Conservation (phyloP, 306 rosid species). For the Medicago ruthenica region DNA sequence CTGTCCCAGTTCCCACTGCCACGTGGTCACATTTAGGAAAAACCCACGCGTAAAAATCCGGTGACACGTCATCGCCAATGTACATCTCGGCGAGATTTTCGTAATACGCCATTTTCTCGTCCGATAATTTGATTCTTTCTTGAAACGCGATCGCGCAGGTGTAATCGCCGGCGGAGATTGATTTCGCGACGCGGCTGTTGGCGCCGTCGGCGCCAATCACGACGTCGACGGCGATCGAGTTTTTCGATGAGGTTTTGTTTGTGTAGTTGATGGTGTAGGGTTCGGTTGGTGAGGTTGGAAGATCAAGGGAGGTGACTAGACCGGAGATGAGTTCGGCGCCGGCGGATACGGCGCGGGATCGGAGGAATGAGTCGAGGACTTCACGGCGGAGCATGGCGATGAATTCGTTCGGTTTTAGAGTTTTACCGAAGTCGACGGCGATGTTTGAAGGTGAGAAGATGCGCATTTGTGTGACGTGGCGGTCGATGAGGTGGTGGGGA, state of each 20-base stretch:
- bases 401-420: slow-evolving; percentile 74
- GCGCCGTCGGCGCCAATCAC: slow-evolving; percentile 92
- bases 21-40: slow-evolving; percentile 95
- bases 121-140: slow-evolving; percentile 75
- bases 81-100: slow-evolving; percentile 86
- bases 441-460: slow-evolving; percentile 91
- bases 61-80: slow-evolving; percentile 83
- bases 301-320: slow-evolving; percentile 65
- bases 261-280: slow-evolving; percentile 75
- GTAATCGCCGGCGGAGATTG: slow-evolving; percentile 79
- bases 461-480: slow-evolving; percentile 74
- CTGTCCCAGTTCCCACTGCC: slow-evolving; percentile 96
- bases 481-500: slow-evolving; percentile 77
- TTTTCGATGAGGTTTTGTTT: slow-evolving; percentile 38
- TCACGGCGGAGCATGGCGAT: slow-evolving; percentile 96
- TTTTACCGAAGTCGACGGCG: slow-evolving; percentile 85
- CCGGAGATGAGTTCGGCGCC: slow-evolving; percentile 70
- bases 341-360: slow-evolving; percentile 69
- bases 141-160: slow-evolving; percentile 86
- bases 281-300: slow-evolving; percentile 51
- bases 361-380: slow-evolving; percentile 84
- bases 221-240: slow-evolving; percentile 69
- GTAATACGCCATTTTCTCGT: slow-evolving; percentile 81
- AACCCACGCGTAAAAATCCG: slow-evolving; percentile 95
- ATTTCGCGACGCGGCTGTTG: slow-evolving; percentile 79